Evolutionary conservation across 2,329 filamentous ascomycete genomes (phyloP).

Genomic region (Didymella lethalis): DNA sequence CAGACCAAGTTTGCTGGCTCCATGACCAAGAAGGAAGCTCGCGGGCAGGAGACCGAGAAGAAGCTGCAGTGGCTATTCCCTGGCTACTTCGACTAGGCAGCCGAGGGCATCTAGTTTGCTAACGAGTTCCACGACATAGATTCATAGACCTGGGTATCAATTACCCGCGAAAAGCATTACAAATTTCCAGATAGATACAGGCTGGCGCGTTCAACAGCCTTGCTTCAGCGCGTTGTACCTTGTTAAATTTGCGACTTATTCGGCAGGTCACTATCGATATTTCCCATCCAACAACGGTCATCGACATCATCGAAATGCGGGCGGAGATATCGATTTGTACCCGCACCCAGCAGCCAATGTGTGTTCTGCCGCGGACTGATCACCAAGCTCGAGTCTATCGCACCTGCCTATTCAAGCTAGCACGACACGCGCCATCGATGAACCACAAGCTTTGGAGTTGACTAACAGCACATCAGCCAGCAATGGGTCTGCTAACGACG

Average conservation of each 20-base stretch:
- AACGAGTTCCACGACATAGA: conserved; percentile 19
- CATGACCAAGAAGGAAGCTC: conserved; percentile 81
- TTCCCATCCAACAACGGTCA: conserved; percentile 6
- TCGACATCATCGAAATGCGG: conserved; percentile 33
- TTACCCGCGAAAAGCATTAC: conserved; percentile 17
- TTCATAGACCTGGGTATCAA: conserved; percentile 14
- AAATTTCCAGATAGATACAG: conserved; percentile 3
- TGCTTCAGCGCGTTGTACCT: conserved; percentile 3
- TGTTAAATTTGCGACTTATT: conserved; percentile 11
- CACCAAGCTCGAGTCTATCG: conserved; percentile 7
- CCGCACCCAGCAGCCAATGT: conserved; percentile 20
- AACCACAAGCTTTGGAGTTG: conserved; percentile 9
- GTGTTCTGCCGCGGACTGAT: conserved; percentile 23
- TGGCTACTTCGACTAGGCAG: conserved; percentile 67
- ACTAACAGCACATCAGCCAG: conserved; percentile 3
- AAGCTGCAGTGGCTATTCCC: conserved; percentile 89
- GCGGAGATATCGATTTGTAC: conserved; percentile 27
- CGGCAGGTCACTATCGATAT: conserved; percentile 26
- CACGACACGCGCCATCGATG: conserved; percentile 15
- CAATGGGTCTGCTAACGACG: not conserved
- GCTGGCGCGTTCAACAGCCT: conserved; percentile 5
- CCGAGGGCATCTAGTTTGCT: conserved; percentile 1
- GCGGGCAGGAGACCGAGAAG: conserved; percentile 76
- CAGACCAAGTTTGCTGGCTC: conserved; percentile 78
- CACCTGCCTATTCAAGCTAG: conserved; percentile 33